Percentiles rank a stretch among this genome's conserved stretches.
phyloP scores from a whole-genome alignment of 306 rosid species.

The Castanopsis chinensis region DNA sequence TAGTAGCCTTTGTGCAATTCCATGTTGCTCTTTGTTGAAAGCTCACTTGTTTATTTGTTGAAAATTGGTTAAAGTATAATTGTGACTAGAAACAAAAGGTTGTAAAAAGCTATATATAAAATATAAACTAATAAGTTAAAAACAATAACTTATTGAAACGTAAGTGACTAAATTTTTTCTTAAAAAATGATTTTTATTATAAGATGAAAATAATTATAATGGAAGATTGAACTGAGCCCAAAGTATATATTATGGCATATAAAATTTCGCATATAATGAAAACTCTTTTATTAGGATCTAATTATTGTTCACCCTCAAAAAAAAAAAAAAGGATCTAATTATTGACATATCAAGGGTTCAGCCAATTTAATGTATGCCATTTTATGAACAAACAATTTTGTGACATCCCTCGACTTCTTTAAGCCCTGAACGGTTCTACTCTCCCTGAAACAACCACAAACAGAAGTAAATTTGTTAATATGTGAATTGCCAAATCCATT shows the following conservation, averaged over 20 bases:
- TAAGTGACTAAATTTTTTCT: no score
- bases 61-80: no score
- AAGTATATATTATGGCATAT: background rate
- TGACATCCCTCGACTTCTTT: conserved; percentile 29
- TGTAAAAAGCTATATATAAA: no score
- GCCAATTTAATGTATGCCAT: conserved; percentile 12
- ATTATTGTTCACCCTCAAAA: background rate
- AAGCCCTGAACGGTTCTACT: conserved; percentile 17
- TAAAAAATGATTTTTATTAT: background rate
- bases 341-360: conserved; percentile 14
- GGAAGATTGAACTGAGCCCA: background rate
- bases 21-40: no score
- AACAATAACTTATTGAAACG: no score
- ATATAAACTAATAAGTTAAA: no score
- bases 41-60: no score
- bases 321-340: conserved; percentile 8
- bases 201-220: background rate
- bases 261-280: background rate
- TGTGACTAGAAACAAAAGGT: no score
- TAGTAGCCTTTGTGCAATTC: no score
- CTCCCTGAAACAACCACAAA: conserved; percentile 36
- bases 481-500: no score
- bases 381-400: conserved; percentile 3
- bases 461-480: background rate
- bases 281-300: conserved; percentile 28